Evolutionary conservation across 208 protist genomes (phyloP), one percentile per base, ranked within the genome.

Genomic region (Leishmania mexicana): DNA sequence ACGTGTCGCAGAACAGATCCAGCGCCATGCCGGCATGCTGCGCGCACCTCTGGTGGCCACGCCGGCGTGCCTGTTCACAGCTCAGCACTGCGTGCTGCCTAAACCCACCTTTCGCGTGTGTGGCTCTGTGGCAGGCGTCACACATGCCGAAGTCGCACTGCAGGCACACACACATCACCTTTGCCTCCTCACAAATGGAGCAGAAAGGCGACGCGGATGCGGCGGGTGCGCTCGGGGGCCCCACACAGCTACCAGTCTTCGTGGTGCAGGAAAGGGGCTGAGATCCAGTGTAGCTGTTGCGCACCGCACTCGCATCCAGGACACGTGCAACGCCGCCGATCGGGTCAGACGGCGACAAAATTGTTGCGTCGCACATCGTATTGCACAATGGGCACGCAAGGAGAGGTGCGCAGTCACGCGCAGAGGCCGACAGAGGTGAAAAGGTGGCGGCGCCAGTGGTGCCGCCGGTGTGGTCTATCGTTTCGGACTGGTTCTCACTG

Each of bases 71-170:
- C 72, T 83, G 65, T 7, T 86, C 81, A n/a, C 91, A 49, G 3
- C 76, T 80, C 1, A 94, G 72, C 40, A 94, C 83, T 38, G 92
- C 83, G 75, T 96, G 93, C 31, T 78, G 83, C 70, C 85, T 87
- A 60, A 93, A 96, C 40, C 83, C 79, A 8, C 90, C 90, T 76
- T 92, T 92, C 40, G 87, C 64, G 81, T 96, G 93, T 4, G 89
- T 94, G 10, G 88, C 78, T 2, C 31, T 24, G 60, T 83, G 70
- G 83, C 91, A 96, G 3, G 38, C 79, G 5, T 81, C 78, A 70
- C 93, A 96, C n/a, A 95, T 77, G 35, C 89, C 88, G 74, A 95
- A 96, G 81, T 90, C 86, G 79, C 93, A 96, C 80, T 93, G 91
- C 17, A 92, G 47, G 75, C 93, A 96, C 72, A 88, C 76, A 28